phyloP scores from a whole-genome alignment of 106 monocot genomes.

The Agapanthus africanus region DNA sequence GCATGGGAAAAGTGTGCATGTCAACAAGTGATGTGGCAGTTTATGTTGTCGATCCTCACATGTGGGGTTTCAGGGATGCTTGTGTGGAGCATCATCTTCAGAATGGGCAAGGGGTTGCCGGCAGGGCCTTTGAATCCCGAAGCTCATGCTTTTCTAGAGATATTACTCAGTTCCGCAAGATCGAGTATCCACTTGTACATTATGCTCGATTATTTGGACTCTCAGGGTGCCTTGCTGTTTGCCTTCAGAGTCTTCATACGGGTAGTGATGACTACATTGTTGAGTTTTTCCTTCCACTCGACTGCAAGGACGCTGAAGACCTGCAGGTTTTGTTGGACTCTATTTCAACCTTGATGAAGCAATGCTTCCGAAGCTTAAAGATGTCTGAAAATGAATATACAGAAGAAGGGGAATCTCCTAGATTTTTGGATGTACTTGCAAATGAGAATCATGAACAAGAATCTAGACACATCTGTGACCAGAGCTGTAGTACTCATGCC shows the following conservation, averaged over 20 bases:
- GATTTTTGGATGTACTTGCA: constrained; percentile 20
- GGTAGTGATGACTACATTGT: constrained; percentile 62
- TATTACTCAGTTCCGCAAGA: constrained; percentile 62
- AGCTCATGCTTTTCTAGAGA: constrained; percentile 54
- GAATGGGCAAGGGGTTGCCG: constrained; percentile 80
- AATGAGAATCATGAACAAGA: constrained; percentile 19
- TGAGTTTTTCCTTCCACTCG: constrained; percentile 76
- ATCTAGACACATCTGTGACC: constrained; percentile 9
- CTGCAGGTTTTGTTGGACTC: constrained; percentile 41
- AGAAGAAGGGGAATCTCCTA: constrained; percentile 20
- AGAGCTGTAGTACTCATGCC: neutral
- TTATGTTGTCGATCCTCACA: constrained; percentile 55
- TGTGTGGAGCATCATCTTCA: constrained; percentile 81
- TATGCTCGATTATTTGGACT: constrained; percentile 79
- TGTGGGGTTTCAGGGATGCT: constrained; percentile 87
- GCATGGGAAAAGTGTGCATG: constrained; percentile 66
- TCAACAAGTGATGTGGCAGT: constrained; percentile 76
- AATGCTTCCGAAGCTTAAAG: constrained; percentile 43
- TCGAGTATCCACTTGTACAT: constrained; percentile 83
- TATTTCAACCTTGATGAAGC: constrained; percentile 37
- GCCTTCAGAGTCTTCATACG: constrained; percentile 46
- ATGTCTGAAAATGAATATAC: constrained; percentile 24
- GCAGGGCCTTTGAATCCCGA: constrained; percentile 43
- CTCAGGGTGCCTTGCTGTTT: constrained; percentile 53
- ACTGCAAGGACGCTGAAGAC: constrained; percentile 28